Percentiles rank a stretch among this genome's conserved stretches.
Conservation (phyloP, 495 filamentous ascomycete species). For the Lasiosphaeria ovina region DNA sequence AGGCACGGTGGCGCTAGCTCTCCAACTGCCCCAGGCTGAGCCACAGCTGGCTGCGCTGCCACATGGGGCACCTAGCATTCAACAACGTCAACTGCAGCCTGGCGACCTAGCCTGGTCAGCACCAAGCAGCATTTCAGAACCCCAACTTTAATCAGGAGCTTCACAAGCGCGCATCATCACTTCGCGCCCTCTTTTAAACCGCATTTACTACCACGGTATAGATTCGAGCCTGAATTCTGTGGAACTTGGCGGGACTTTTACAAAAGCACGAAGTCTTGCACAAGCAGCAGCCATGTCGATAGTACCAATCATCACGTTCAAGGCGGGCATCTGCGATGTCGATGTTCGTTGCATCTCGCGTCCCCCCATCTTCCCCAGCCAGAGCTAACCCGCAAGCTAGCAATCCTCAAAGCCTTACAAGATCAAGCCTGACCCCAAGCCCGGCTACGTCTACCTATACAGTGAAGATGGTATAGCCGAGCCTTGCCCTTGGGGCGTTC, state of each 20-base stretch:
- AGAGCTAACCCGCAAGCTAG: constrained; percentile 41
- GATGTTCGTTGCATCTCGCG: constrained; percentile 58
- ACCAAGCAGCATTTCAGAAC: too few species aligned
- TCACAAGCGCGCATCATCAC: too few species aligned
- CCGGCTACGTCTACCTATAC: constrained; percentile 93
- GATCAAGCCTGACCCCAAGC: constrained; percentile 64
- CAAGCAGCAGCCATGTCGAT: constrained; percentile 61
- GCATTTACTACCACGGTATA: too few species aligned
- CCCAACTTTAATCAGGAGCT: too few species aligned
- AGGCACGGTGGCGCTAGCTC: too few species aligned
- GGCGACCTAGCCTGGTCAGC: too few species aligned
- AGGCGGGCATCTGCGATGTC: constrained; percentile 87
- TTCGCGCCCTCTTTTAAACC: too few species aligned
- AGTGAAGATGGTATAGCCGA: constrained; percentile 71
- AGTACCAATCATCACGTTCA: constrained; percentile 89
- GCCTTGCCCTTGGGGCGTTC: background rate
- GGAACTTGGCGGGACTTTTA: background rate
- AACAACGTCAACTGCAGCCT: too few species aligned
- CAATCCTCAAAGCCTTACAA: constrained; percentile 59
- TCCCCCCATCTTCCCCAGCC: constrained; percentile 1
- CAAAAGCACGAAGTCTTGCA: background rate
- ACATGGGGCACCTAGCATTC: too few species aligned
- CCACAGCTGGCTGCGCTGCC: too few species aligned
- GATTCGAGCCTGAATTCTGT: too few species aligned
- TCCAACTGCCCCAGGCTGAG: too few species aligned